phyloP scores from a whole-genome alignment of 257 asterid species.

The Ilex asprella region DNA sequence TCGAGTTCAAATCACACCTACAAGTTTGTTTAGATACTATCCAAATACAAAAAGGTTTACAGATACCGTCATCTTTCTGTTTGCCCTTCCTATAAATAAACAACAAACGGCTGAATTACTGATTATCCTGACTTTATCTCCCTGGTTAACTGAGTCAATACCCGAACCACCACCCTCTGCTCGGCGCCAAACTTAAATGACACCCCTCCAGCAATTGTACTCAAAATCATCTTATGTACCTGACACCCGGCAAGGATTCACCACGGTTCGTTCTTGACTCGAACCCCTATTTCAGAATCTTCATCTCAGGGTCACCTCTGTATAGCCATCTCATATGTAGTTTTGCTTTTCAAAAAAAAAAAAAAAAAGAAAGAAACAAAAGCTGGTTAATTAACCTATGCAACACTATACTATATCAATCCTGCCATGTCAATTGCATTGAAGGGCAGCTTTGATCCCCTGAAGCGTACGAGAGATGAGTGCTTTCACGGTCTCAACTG shows the following conservation, averaged over 20 bases:
- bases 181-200: background rate
- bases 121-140: background rate
- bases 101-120: too few species aligned
- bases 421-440: slow-evolving; percentile 20
- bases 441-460: slow-evolving; percentile 50
- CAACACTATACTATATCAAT: too few species aligned
- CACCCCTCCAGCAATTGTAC: too few species aligned
- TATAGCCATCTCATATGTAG: too few species aligned
- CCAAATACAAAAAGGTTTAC: too few species aligned
- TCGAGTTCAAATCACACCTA: too few species aligned
- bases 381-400: too few species aligned
- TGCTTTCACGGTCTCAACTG: slow-evolving; percentile 52
- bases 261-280: slow-evolving; percentile 91
- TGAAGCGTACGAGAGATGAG: slow-evolving; percentile 53
- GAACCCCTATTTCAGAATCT: slow-evolving; percentile 9
- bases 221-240: background rate
- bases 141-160: slow-evolving; percentile 54
- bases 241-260: slow-evolving; percentile 19
- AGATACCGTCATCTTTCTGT: too few species aligned
- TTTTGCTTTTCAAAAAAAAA: background rate
- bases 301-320: background rate
- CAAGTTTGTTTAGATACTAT: too few species aligned
- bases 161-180: slow-evolving; percentile 70
- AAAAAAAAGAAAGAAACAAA: too few species aligned
- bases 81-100: too few species aligned